Base-by-base conservation (phyloP, 2,329 filamentous ascomycete species). In the Ceratocystis eucalypticola region DNA sequence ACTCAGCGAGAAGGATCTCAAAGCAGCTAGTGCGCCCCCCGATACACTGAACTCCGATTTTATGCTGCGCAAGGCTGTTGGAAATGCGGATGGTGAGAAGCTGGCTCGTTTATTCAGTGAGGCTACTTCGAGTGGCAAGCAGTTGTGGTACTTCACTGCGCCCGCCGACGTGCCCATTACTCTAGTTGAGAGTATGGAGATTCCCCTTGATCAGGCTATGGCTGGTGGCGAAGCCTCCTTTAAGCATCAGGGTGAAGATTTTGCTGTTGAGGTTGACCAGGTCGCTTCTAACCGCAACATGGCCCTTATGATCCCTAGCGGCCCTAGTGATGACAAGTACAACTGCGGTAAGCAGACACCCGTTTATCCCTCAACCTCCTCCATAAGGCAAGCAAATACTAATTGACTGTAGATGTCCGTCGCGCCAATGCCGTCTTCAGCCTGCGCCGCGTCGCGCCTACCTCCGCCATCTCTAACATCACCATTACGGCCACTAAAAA, bases 131-230 rank as follows among this genome's bases (percentile, higher is more conserved):
- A 77, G 84, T 66, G 86, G 86, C 69, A 91, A 90, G 77, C 85
- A 91, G 73, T 79, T 91, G 68, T 92, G 88, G 88, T 89, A 91
- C 73, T 89, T 92, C 71, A 89, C 86, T 8, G 85, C 87, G 2
- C 88, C 88, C 1, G 82, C 84, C 5, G 84, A 83, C 10, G 77
- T 91, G 2, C 84, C 88, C n/a, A 80, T 91, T 66, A 84, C 82
- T 10, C 79, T 87, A 1, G 76, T 91, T 61, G 82, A 85, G 72
- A 80, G 86, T 69, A 77, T 90, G 68, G 80, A 85, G 46, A 80
- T 89, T 53, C 80, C 80, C 8, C 73, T 84, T 71, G 81, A 84
- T 66, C 76, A 80, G 68, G 76, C 78, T 1, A 80, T 80, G 4
- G 28, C 57, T n/a, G 28, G 15, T 37, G 82, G 80, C 15, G 77